A percentile compares a stretch with the other conserved stretches of the same genome.
Conservation (phyloP, 805 yeast species). For the Yarrowia sp. region DNA sequence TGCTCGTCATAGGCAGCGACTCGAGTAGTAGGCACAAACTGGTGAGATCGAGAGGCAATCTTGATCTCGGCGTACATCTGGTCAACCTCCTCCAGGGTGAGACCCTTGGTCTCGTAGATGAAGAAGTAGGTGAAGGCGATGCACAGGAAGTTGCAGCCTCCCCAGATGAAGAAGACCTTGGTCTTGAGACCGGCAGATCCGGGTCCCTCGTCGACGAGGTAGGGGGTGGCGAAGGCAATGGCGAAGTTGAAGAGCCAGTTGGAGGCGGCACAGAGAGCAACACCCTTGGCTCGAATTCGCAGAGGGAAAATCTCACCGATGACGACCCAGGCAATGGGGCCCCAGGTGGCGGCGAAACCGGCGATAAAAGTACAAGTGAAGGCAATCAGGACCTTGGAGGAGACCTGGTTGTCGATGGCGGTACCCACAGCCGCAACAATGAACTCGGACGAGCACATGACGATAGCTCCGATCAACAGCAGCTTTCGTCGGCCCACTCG, state of each 20-base stretch:
- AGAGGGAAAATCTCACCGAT: constrained; percentile 70
- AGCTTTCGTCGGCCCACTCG: constrained; percentile 78
- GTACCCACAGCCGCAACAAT: constrained; percentile 66
- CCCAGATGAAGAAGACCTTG: constrained; percentile 49
- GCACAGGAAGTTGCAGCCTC: constrained; percentile 40
- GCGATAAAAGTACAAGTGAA: constrained; percentile 63
- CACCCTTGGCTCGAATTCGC: constrained; percentile 72
- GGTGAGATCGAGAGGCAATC: constrained; percentile 25
- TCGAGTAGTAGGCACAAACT: constrained; percentile 23
- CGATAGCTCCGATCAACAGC: constrained; percentile 68
- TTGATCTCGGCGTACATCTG: constrained; percentile 56
- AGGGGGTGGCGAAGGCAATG: constrained; percentile 46
- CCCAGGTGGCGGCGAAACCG: constrained; percentile 64
- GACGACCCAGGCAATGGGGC: constrained; percentile 66
- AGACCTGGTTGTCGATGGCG: constrained; percentile 46
- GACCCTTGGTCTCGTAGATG: constrained; percentile 76
- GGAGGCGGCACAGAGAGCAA: constrained; percentile 67
- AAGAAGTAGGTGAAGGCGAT: constrained; percentile 51
- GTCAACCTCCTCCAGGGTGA: constrained; percentile 75
- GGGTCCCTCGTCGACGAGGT: constrained; percentile 50
- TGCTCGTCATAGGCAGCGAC: background rate
- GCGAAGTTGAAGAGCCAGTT: constrained; percentile 64
- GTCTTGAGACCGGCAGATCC: constrained; percentile 61
- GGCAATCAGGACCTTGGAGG: constrained; percentile 62
- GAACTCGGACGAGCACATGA: constrained; percentile 73